Evolutionary conservation across 2,329 filamentous ascomycete genomes (phyloP).

Genomic region (Sordariomycetes sp.): DNA sequence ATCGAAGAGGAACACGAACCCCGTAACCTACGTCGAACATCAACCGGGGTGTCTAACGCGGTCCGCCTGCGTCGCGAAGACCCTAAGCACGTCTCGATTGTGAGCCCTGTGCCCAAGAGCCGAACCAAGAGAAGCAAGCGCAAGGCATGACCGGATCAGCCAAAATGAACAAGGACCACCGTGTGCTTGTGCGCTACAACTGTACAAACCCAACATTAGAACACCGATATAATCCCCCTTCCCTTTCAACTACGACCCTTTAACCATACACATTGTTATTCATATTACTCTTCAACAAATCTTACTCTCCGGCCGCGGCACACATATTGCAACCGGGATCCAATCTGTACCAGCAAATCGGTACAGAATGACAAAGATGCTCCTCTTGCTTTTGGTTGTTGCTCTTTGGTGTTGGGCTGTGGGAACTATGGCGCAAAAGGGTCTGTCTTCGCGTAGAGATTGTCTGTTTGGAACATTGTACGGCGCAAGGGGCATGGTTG

Average conservation of each 20-base stretch:
- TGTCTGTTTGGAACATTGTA: not conserved
- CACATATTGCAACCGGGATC: too few species aligned
- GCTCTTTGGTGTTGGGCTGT: not conserved
- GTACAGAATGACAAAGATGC: not conserved
- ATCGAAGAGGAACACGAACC: conserved; percentile 47
- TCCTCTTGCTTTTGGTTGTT: not conserved
- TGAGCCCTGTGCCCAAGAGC: conserved; percentile 37
- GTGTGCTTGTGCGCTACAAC: not conserved
- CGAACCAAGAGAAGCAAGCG: conserved; percentile 20
- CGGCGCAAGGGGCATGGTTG: not conserved
- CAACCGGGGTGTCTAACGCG: conserved; percentile 30
- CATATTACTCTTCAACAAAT: too few species aligned
- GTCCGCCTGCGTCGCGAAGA: conserved; percentile 46
- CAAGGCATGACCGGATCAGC: conserved; percentile 13
- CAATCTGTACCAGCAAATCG: too few species aligned
- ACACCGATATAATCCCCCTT: conserved; percentile 1
- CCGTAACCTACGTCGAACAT: conserved; percentile 33
- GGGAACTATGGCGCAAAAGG: not conserved
- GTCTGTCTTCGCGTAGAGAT: not conserved
- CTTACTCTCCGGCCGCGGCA: too few species aligned
- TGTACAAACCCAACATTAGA: conserved; percentile 4
- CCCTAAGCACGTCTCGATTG: conserved; percentile 45
- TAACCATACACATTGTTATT: not conserved
- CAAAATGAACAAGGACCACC: not conserved
- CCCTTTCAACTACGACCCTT: too few species aligned